Evolutionary conservation across 306 rosid genomes (phyloP), one percentile per base, ranked within the genome.

Genomic region (Sesbania bispinosa): DNA sequence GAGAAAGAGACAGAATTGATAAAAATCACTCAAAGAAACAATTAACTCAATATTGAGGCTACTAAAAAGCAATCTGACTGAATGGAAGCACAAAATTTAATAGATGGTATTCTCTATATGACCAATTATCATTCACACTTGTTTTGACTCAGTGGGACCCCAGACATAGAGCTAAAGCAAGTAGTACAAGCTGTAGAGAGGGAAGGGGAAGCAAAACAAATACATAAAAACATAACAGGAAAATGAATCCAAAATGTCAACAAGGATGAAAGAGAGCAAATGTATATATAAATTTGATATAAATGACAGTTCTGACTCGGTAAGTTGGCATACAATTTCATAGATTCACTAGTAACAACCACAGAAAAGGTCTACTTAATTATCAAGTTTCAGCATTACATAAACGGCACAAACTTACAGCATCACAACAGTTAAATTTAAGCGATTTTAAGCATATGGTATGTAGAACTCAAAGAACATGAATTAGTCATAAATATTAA

Each of bases 211-310:
- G 54, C 60, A 57, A 55, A 36, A 43, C 20, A 53, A 46, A 5
- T 27, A 69, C 43, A 26, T 45, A 21, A 38, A 33, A 67, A 46
- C 35, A 45, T 75, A n/a, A 14, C 14, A 21, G 45, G 81, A 76
- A 81, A 81, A 21, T 16, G 45, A 64, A 45, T 39, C 14, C 43
- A 21, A 60, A 58, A 57, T 45, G 50, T 57, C 62, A 20, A n/a
- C 50, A 41, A 61, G 76, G 27, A 27, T 32, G 19, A 65, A 41
- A 72, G 11, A 51, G 7, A 24, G 59, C 54, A 52, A 63, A 43
- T 5, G 10, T 13, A 54, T 23, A 24, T 13, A 68, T 4, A 69
- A 62, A 36, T 55, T 62, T 64, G 9, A 33, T 30, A 39, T 33
- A 69, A 62, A 32, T 71, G 41, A 45, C 30, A 60, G 50, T 60